Evolutionary conservation across 2,329 filamentous ascomycete genomes (phyloP), one percentile per base, ranked within the genome.

Genomic region (Aspergillus jensenii): DNA sequence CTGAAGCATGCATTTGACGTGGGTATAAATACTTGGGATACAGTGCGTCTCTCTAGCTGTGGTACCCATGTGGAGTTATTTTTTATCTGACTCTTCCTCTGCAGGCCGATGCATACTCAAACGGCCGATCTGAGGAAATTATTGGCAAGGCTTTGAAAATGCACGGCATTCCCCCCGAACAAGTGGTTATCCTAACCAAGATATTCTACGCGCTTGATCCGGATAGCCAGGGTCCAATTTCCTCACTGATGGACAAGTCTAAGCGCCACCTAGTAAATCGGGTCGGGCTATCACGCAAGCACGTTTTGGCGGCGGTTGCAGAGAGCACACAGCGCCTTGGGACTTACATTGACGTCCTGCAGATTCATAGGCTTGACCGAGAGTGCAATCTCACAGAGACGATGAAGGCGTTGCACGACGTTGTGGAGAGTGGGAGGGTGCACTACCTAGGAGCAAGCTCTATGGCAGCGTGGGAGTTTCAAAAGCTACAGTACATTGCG

Each of bases 151-250:
- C 87, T 2, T 74, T 90, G 57, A 84, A 84, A 67, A 77, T 85
- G 59, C 89, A 85, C 77, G 75, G 80, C 41, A 88, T 90, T 64
- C 87, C 87, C 0, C 83, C 88, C 37, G 75, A 81, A 57, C 85
- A 84, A 61, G 76, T 90, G 45, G 82, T 89, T 19, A 84, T 90
- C 66, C 72, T 90, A 60, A 84, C 82, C 25, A 90, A 90, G 76
- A 84, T 82, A 71, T 86, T 79, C 64, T 72, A 61, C 50, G 67
- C 65, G 19, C 64, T 71, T 17, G 66, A 71, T 37, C 69, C 72
- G 46, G 53, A 67, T 39, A 66, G 66, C 14, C 58, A 31, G 27
- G 9, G 27, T 11, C 27, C 27, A 11, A 31, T 67, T 19, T 66
- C 67, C 46, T 51, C 64, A 2, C 61, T 62, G 7, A 60, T 59